These are phyloP conservation scores for Chamaecyparis obtusa DNA, from an alignment of 75 land plant species.

Conservation along the genomic window DNA sequence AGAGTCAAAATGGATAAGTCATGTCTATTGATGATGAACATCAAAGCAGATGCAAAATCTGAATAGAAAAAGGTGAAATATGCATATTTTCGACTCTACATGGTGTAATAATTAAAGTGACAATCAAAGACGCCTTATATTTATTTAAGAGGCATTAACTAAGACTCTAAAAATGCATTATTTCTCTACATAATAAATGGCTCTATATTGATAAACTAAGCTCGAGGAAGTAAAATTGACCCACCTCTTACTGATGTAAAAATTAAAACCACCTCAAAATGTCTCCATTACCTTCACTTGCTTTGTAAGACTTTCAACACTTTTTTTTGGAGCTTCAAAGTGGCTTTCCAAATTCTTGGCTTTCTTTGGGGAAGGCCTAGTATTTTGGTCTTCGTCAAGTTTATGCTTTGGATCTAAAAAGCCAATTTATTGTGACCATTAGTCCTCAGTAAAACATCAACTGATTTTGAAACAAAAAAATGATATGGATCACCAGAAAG, in stretches of 20 bases:
- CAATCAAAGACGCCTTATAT: background rate
- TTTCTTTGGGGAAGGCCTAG: background rate
- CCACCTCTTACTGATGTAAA: background rate
- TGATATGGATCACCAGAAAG: background rate
- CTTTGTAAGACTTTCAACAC: background rate
- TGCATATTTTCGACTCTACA: too few species aligned
- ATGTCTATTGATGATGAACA: too few species aligned
- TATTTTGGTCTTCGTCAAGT: background rate
- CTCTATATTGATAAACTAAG: background rate
- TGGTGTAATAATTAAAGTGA: too few species aligned
- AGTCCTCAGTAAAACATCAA: background rate
- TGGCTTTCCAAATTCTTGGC: background rate
- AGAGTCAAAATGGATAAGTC: too few species aligned
- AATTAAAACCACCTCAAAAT: background rate
- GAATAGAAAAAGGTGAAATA: too few species aligned
- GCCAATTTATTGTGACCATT: background rate
- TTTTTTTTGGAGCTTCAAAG: background rate
- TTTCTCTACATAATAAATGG: background rate
- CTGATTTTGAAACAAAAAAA: background rate
- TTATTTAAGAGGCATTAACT: background rate
- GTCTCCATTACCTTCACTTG: background rate
- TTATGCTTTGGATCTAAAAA: conserved; percentile 18
- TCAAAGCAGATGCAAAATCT: too few species aligned
- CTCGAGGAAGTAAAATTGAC: background rate
- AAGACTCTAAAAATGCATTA: background rate